Evolutionary conservation across 805 yeast species (phyloP), one percentile per base, ranked within the genome.

Genomic region (Cyberlindnera mississippiensis): DNA sequence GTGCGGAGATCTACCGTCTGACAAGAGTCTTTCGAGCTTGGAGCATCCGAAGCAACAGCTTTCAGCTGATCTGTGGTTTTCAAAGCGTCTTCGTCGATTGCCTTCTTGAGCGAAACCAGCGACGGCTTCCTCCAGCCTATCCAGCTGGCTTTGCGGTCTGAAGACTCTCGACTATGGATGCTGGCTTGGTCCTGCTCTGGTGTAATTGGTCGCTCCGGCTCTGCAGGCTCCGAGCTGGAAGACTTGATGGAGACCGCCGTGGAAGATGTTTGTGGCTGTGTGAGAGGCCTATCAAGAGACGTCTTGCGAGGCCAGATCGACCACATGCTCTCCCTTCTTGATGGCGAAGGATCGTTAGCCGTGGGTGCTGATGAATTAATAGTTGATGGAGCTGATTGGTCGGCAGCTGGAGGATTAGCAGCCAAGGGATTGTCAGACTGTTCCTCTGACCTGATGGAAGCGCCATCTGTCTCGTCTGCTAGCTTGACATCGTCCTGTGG

Each of bases 111-210:
- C 2, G 60, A 56, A 2, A 52, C 47, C 17, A 45, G 17, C 3
- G 60, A 56, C 3, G 59, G 50, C 28, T 47, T 55, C 20, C 49
- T 42, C 60, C 60, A 56, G 3, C 44, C 44, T 13, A 51, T 45
- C 60, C 60, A 56, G 14, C 44, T 38, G 34, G 40, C n/a, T 17
- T 48, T 38, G 27, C 35, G 39, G 9, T 48, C 35, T 2, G 15
- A 11, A 2, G 51, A 40, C n/a, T 44, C 45, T 14, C 35, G 35
- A 19, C 48, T 44, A 16, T 37, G 37, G 28, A 37, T 18, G 31
- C 44, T 40, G 13, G 41, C 17, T 12, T 37, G 37, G 17, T 43
- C 46, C 3, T 13, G n/a, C 5, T 16, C 26, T 17, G 22, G 13
- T 26, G 24, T 20, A 9, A 24, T 19, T 7, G n/a, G 27, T 16